Base-by-base conservation (phyloP, 306 rosid species). In the Parietaria judaica region DNA sequence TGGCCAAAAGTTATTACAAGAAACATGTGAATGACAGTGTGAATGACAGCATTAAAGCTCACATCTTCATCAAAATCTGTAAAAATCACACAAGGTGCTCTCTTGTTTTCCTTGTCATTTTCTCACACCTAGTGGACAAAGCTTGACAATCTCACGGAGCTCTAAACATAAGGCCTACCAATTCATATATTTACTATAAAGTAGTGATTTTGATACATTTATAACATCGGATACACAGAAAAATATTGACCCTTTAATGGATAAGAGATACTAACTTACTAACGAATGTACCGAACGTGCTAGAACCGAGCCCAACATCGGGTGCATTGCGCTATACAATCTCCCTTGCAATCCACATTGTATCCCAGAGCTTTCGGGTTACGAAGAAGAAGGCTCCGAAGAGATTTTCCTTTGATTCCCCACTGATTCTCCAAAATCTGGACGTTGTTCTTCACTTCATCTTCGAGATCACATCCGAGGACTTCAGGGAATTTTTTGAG, bases 261-360 rank as follows among this genome's bases (percentile, higher is more conserved):
- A 44, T 14, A 3, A 38, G 14, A 15, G 16, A 59, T 17, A 44
- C n/a, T 6, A 31, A 12, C 38, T 14, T 64, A 16, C 11, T 12
- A 8, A 50, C 8, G 50, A 68, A 11, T 6, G 45, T 15, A n/a
- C 8, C 37, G 57, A 12, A 15, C 9, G 45, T 17, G 46, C 80
- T 84, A 92, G 79, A 92, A 92, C 8, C 96, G 94, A 74, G 68
- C 98, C 95, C 95, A 92, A 76, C 98, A 88, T 75, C 96, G 76
- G 5, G 96, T 92, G 86, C 98, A 92, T 55, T 88, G 86, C 53
- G 98, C 98, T 43, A 79, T 88, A 55, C 96, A 92, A 54, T 88
- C 95, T 68, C 98, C 98, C 64, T 86, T 88, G 34, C 98, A 92
- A 75, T 88, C 95, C 39, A 88, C 66, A 53, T 88, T 88, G 66